Base-by-base conservation (phyloP, 2,329 filamentous ascomycete genomes). In the Ophiostoma novo-ulmi region DNA sequence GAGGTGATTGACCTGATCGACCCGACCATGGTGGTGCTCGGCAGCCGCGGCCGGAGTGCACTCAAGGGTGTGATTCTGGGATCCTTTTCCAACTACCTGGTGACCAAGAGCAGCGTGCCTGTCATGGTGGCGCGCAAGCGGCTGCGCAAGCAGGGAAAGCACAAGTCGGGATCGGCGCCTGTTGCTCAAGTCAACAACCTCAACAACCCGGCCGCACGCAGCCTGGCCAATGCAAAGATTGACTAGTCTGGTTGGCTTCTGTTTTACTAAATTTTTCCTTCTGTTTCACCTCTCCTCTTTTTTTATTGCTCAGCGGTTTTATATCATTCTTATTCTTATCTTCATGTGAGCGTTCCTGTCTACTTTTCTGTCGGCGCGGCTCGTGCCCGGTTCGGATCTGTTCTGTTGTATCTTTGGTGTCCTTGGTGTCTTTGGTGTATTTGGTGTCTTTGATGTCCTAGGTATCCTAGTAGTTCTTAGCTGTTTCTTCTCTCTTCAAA, bases 111-210 rank as follows among this genome's bases (percentile, higher is more conserved):
- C 74, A 97, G 92, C 2, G 93, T 97, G 20, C 95, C 95, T 0
- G 95, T 99, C 72, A 99, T 99, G 95, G 95, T 98, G 48, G 95
- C 95, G 8, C 85, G 95, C 72, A 97, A 97, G 83, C 90, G 92
- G 71, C 84, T 97, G 63, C 86, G 91, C 67, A 97, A 97, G 80
- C 91, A 96, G 81, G 89, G 88, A 78, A 94, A 94, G 78, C 91
- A 91, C 78, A 91, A 90, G 80, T 87, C 87, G 72, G 85, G 88
- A 22, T 87, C 88, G 63, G n/a, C 65, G 36, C 63, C 63, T 36
- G 82, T 92, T 72, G 88, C 88, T 72, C 87, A 95, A 74, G 89
- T 92, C 73, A 97, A 97, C 80, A 94, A 96, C 75, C 84, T 97
- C 70, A 87, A 85, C 74, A 91, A 89, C 72, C 90, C 91, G 13